phyloP scores from a whole-genome alignment of 192 early-diverging fungal species.

The Backusella tuberculispora region DNA sequence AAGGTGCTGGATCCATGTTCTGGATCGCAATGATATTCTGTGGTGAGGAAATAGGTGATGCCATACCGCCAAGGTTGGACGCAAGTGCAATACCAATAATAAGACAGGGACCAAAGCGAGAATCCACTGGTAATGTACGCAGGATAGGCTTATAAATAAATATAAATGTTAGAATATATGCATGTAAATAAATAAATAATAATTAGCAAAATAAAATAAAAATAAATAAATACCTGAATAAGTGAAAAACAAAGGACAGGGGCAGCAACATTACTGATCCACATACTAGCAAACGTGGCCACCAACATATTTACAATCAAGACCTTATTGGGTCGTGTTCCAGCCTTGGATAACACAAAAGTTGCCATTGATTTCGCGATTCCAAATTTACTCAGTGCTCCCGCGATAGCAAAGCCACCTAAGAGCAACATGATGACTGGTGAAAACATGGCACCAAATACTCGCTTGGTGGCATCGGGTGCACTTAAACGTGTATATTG shows the following conservation, averaged over 20 bases:
- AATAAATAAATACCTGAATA: slow-evolving; percentile 62
- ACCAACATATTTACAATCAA: slow-evolving; percentile 95
- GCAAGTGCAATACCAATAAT: slow-evolving; percentile 97
- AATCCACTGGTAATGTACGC: slow-evolving; percentile 81
- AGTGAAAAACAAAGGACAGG: slow-evolving; percentile 96
- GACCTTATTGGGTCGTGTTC: slow-evolving; percentile 82
- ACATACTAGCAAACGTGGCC: slow-evolving; percentile 97
- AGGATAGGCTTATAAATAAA: slow-evolving; percentile 76
- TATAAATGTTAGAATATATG: not conserved
- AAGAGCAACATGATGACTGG: slow-evolving; percentile 96
- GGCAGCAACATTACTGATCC: slow-evolving; percentile 97
- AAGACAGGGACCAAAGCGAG: slow-evolving; percentile 81
- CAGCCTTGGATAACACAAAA: slow-evolving; percentile 86
- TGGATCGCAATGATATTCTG: slow-evolving; percentile 97
- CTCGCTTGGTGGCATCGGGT: slow-evolving; percentile 76
- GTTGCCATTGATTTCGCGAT: slow-evolving; percentile 92
- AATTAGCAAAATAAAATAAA: not conserved
- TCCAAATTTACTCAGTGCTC: slow-evolving; percentile 92
- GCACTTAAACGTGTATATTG: slow-evolving; percentile 64
- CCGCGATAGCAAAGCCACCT: slow-evolving; percentile 93
- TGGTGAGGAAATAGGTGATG: slow-evolving; percentile 95
- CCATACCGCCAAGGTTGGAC: slow-evolving; percentile 97
- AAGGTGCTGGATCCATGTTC: slow-evolving; percentile 86
- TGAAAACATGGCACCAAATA: slow-evolving; percentile 94
- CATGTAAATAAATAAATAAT: not conserved